A percentile compares a stretch with the other conserved stretches of the same genome.
phyloP scores from a whole-genome alignment of 345 rosid species.

The Psidium guajava region DNA sequence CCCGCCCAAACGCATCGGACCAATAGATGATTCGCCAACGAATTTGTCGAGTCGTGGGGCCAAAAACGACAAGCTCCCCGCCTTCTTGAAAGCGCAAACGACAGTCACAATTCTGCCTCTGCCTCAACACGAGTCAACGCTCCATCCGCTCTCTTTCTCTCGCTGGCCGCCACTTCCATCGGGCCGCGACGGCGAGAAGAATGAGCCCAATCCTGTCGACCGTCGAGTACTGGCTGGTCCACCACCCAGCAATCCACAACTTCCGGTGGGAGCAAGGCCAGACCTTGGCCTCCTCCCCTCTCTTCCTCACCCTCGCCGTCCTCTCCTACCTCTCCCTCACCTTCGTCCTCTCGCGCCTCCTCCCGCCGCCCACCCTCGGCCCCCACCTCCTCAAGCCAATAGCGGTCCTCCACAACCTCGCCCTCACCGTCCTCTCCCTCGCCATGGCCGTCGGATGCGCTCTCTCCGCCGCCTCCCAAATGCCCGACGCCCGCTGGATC shows the following conservation, averaged over 20 bases:
- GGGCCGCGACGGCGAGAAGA: conserved; percentile 3
- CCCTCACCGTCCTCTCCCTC: conserved; percentile 48
- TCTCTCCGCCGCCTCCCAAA: conserved; percentile 28
- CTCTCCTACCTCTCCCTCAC: conserved; percentile 42
- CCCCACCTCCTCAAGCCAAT: conserved; percentile 48
- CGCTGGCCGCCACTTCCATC: not conserved
- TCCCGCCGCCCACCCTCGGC: conserved; percentile 13
- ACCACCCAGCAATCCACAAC: conserved; percentile 38
- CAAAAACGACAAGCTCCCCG: not conserved
- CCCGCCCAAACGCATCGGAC: not conserved
- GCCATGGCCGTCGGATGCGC: conserved; percentile 64
- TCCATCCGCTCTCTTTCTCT: not conserved
- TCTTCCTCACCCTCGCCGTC: conserved; percentile 35
- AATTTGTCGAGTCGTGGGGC: not conserved
- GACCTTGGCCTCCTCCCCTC: conserved; percentile 47
- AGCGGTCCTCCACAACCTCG: conserved; percentile 63
- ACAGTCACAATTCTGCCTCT: not conserved
- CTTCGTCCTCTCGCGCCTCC: conserved; percentile 23
- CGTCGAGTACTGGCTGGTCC: conserved; percentile 42
- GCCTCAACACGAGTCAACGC: not conserved
- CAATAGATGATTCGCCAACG: not conserved
- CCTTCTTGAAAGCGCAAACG: not conserved
- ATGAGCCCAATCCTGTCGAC: conserved; percentile 7
- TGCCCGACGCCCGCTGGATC: conserved; percentile 17
- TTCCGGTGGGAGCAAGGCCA: conserved; percentile 50